phyloP scores from a whole-genome alignment of 2,329 filamentous ascomycete genomes.

The Domatiomyces globalis region DNA sequence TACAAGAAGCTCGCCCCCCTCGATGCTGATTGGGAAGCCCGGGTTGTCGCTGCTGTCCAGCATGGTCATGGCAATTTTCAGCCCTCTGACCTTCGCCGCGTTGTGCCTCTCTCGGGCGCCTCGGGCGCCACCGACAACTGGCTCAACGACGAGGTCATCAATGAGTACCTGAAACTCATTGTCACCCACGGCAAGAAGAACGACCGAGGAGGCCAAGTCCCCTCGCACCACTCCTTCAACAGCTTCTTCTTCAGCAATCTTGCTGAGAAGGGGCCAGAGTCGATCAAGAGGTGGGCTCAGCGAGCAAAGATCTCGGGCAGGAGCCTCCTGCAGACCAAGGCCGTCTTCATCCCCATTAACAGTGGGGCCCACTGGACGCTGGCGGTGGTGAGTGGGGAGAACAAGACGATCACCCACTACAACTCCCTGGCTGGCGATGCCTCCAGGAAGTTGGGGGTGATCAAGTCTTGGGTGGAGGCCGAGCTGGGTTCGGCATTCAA shows the following conservation, averaged over 20 bases:
- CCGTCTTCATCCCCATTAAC: constrained; percentile 36
- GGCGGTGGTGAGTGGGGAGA: constrained; percentile 30
- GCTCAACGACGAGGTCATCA: constrained; percentile 36
- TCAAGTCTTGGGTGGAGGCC: constrained; percentile 29
- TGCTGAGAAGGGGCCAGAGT: constrained; percentile 27
- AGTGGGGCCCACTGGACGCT: constrained; percentile 35
- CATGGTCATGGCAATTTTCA: constrained; percentile 9
- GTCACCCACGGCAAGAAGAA: constrained; percentile 20
- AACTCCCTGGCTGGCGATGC: constrained; percentile 30
- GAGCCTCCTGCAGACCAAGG: constrained; percentile 31
- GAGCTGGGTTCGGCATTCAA: constrained; percentile 29
- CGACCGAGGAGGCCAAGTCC: constrained; percentile 18
- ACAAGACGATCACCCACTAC: constrained; percentile 34
- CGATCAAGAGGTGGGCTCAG: constrained; percentile 29
- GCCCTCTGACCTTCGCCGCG: constrained; percentile 12
- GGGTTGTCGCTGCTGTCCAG: constrained; percentile 20
- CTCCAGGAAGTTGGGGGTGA: constrained; percentile 21
- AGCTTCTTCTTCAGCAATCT: constrained; percentile 32
- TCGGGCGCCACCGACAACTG: constrained; percentile 20
- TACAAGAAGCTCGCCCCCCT: constrained; percentile 22
- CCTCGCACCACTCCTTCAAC: constrained; percentile 31
- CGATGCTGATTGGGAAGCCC: constrained; percentile 24
- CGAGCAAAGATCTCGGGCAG: constrained; percentile 35
- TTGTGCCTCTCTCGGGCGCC: constrained; percentile 10
- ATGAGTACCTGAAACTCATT: constrained; percentile 31